Evolutionary conservation across 331 rosid genomes (phyloP).

Genomic region (Ulmus americana): DNA sequence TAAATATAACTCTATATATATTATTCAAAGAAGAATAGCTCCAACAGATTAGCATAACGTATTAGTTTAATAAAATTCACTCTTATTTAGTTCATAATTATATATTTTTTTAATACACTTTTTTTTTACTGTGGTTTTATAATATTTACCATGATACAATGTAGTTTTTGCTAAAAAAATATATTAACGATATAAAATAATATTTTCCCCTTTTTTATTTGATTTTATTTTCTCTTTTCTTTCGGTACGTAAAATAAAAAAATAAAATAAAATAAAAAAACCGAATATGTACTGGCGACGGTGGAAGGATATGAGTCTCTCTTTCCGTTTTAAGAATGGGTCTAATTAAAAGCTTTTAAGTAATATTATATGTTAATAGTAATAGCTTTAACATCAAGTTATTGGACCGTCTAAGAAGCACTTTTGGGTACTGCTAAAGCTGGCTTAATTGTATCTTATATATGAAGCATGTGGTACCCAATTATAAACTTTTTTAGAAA

Average conservation of each 20-base stretch:
- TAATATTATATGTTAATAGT: not conserved
- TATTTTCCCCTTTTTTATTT: slow-evolving; percentile 4
- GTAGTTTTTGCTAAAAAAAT: no score
- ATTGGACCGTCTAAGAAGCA: slow-evolving; percentile 15
- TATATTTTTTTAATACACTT: not conserved
- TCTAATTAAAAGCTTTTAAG: no score
- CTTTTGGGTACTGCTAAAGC: slow-evolving; percentile 1
- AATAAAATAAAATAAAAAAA: slow-evolving; percentile 11
- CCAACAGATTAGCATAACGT: no score
- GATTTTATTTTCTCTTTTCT: slow-evolving; percentile 18
- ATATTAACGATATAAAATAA: no score
- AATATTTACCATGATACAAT: not conserved
- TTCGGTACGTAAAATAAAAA: slow-evolving; percentile 34
- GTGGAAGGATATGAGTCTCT: not conserved
- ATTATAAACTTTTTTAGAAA: not conserved
- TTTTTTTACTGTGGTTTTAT: slow-evolving; percentile 1
- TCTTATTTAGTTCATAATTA: not conserved
- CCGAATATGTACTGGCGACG: slow-evolving; percentile 17
- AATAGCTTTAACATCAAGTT: slow-evolving; percentile 31
- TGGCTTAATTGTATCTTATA: not conserved
- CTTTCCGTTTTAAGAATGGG: not conserved
- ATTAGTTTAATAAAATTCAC: not conserved
- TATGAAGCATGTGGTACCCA: not conserved
- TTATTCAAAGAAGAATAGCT: no score
- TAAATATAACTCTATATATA: no score